Percentiles rank a stretch among this genome's conserved stretches.
phyloP scores from a whole-genome alignment of 169 alveolate species.

The Theileria sp. region DNA sequence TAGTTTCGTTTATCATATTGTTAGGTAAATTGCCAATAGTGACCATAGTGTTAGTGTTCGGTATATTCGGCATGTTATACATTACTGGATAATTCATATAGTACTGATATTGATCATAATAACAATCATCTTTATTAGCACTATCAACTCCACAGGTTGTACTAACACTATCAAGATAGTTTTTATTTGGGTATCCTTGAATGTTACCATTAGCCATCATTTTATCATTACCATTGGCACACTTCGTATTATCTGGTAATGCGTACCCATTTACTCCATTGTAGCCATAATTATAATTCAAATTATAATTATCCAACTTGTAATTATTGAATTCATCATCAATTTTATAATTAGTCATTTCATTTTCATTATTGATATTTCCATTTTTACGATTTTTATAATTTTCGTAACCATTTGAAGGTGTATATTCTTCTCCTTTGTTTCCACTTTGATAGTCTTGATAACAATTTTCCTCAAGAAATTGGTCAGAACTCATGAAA shows the following conservation, averaged over 20 bases:
- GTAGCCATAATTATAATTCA: not conserved
- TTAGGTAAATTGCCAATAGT: not conserved
- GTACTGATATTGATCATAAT: conserved; percentile 5
- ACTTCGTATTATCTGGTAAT: not conserved
- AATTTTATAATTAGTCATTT: not conserved
- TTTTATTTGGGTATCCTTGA: not conserved
- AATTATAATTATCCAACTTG: not conserved
- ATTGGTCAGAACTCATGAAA: not conserved
- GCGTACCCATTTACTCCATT: not conserved
- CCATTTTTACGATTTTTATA: too few species aligned
- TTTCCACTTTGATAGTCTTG: not conserved
- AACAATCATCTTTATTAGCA: not conserved
- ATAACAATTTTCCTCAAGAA: not conserved
- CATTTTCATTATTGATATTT: not conserved
- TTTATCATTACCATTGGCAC: not conserved
- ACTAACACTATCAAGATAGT: not conserved
- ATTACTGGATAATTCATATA: not conserved
- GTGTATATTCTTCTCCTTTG: not conserved
- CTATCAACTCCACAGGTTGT: not conserved
- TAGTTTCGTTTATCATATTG: not conserved
- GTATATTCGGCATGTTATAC: not conserved
- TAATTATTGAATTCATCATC: conserved; percentile 2
- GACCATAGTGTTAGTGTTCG: not conserved
- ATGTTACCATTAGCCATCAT: not conserved
- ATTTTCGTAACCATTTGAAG: not conserved